Evolutionary conservation across 352 stramenopile species (phyloP).

Genomic region (Phytopythium montanum): DNA sequence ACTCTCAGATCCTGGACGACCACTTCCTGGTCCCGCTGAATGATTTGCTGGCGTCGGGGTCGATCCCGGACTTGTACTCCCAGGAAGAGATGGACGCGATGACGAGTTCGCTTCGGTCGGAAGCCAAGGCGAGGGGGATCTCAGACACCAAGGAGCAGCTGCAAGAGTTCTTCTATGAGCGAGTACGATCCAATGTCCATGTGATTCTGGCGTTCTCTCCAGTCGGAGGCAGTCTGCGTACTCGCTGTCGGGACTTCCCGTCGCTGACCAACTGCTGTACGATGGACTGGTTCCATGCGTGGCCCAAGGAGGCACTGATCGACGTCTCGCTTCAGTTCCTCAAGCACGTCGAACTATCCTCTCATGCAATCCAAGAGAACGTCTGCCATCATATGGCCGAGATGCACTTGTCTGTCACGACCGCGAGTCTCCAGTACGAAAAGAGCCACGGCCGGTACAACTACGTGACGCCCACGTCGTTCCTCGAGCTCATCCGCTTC

Average conservation of each 20-base stretch:
- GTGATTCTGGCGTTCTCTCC: constrained; percentile 86
- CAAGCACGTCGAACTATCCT: constrained; percentile 62
- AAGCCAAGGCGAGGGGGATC: constrained; percentile 84
- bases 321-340: constrained; percentile 87
- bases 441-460: constrained; percentile 79
- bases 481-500: constrained; percentile 91
- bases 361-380: constrained; percentile 83
- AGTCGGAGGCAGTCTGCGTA: constrained; percentile 66
- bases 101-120: constrained; percentile 55
- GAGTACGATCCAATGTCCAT: constrained; percentile 85
- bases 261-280: constrained; percentile 63
- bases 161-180: constrained; percentile 88
- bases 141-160: constrained; percentile 90
- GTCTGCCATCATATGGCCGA: constrained; percentile 92
- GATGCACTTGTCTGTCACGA: constrained; percentile 87
- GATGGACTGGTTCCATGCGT: constrained; percentile 91
- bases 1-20: constrained; percentile 85
- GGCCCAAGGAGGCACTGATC: constrained; percentile 86
- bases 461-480: constrained; percentile 92
- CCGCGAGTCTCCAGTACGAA: constrained; percentile 70
- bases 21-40: constrained; percentile 87
- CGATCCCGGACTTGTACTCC: constrained; percentile 81
- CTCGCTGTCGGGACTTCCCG: constrained; percentile 80
- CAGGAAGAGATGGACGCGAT: constrained; percentile 90
- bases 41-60: constrained; percentile 76